Evolutionary conservation across 1,139 yeast species (phyloP).

Genomic region (Taiozyma sp.): DNA sequence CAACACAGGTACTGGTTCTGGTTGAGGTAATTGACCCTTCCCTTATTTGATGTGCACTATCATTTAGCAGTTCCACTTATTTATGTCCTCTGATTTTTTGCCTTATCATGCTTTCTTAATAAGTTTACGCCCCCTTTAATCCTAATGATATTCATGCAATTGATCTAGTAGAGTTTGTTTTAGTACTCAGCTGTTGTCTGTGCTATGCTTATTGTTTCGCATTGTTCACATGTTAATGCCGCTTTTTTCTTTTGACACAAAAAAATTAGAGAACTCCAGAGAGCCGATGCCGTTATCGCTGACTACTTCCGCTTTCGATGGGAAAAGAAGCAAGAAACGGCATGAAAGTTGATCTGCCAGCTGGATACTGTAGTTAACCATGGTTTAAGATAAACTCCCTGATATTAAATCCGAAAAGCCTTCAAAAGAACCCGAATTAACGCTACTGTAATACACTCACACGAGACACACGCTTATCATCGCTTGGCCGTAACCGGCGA

Average conservation of each 20-base stretch:
- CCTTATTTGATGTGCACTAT: too few relatives aligned
- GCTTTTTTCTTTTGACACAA: background rate
- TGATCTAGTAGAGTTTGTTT: background rate
- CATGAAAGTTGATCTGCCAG: background rate
- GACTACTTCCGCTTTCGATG: too few relatives aligned
- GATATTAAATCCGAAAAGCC: too few relatives aligned
- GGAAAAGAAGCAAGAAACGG: background rate
- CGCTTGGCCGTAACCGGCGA: background rate
- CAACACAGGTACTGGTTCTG: constrained; percentile 5
- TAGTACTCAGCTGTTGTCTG: too few relatives aligned
- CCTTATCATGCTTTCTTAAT: too few relatives aligned
- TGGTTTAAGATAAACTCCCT: too few relatives aligned
- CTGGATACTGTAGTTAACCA: too few relatives aligned
- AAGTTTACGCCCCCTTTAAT: background rate
- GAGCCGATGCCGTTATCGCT: background rate
- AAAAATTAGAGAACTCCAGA: background rate
- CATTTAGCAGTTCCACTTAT: too few relatives aligned
- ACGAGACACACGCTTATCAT: background rate
- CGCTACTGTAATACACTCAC: too few relatives aligned
- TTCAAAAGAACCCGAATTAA: background rate
- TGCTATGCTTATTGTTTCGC: too few relatives aligned
- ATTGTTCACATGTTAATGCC: too few relatives aligned
- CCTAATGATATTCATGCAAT: background rate
- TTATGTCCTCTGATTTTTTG: too few relatives aligned
- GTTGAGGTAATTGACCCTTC: background rate